A percentile compares a stretch with the other conserved stretches of the same genome.
phyloP scores from a whole-genome alignment of 305 asterid genomes.

The Rubia peregrina region DNA sequence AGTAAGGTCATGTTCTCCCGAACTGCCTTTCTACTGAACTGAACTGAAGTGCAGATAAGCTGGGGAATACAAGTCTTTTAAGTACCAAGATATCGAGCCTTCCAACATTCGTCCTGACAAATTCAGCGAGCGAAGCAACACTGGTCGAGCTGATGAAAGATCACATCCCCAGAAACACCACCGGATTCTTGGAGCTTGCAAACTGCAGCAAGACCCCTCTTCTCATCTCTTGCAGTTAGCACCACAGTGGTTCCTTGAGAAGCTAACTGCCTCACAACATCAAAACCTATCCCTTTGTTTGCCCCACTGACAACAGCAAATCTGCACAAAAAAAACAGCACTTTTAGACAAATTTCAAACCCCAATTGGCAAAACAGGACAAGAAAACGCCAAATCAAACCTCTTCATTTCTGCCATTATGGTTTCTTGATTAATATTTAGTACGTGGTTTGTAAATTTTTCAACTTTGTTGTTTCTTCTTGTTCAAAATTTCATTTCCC shows the following conservation, averaged over 20 bases:
- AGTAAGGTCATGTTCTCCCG: no score
- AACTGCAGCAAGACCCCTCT: constrained; percentile 33
- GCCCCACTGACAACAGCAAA: constrained; percentile 41
- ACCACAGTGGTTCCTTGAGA: constrained; percentile 32
- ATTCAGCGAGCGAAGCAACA: constrained; percentile 27
- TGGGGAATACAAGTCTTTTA: no score
- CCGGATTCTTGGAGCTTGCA: constrained; percentile 22
- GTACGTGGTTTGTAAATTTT: not conserved
- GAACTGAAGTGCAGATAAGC: no score
- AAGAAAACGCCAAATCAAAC: not conserved
- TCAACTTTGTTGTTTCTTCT: no score
- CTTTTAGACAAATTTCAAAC: no score
- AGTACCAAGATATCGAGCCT: constrained; percentile 44
- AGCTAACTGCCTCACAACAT: constrained; percentile 32
- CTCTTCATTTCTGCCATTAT: constrained; percentile 1
- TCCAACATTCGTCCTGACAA: constrained; percentile 27
- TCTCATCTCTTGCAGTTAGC: constrained; percentile 34
- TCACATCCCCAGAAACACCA: constrained; percentile 18
- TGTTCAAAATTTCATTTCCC: no score
- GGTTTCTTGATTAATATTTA: not conserved
- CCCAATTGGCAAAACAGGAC: not conserved
- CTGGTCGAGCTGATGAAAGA: constrained; percentile 41
- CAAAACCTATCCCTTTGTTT: constrained; percentile 40
- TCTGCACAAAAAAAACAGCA: constrained; percentile 11
- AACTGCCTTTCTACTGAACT: no score